Percentiles rank a stretch among this genome's conserved stretches.
phyloP scores from a whole-genome alignment of 768 basidiomycete genomes.

The Termitomyces sp. region DNA sequence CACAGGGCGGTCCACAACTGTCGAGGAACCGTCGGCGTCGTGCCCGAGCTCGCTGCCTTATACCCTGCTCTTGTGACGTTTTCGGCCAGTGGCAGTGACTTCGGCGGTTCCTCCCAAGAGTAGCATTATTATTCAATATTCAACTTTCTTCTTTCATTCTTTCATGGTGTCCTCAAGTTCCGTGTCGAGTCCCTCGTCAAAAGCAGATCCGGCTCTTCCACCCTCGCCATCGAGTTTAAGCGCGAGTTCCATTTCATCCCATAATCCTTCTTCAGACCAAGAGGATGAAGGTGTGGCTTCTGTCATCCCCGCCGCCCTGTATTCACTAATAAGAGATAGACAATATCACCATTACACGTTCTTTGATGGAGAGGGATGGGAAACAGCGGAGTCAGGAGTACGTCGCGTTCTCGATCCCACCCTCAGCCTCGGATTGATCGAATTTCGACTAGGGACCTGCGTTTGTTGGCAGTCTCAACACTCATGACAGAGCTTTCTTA shows the following conservation, averaged over 20 bases:
- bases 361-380: slow-evolving; percentile 40
- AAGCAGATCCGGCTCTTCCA: slow-evolving; percentile 29
- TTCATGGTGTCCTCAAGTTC: slow-evolving; percentile 34
- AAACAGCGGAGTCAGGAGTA: slow-evolving; percentile 67
- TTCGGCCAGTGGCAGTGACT: slow-evolving; percentile 39
- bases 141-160: slow-evolving; percentile 19
- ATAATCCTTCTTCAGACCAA: slow-evolving; percentile 47
- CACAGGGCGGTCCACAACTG: slow-evolving; percentile 18
- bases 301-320: slow-evolving; percentile 7
- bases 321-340: slow-evolving; percentile 37
- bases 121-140: slow-evolving; percentile 14
- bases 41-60: slow-evolving; percentile 37
- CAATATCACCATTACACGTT: slow-evolving; percentile 65
- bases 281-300: slow-evolving; percentile 60
- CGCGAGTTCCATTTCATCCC: slow-evolving; percentile 44
- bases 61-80: slow-evolving; percentile 35
- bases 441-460: slow-evolving; percentile 55
- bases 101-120: slow-evolving; percentile 51
- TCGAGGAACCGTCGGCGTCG: slow-evolving; percentile 49
- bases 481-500: slow-evolving; percentile 88
- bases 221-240: slow-evolving; percentile 35
- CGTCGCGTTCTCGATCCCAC: slow-evolving; percentile 29
- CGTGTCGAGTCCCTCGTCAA: slow-evolving; percentile 26
- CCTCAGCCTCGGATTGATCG: slow-evolving; percentile 2
- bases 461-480: slow-evolving; percentile 72